phyloP scores from a whole-genome alignment of 768 basidiomycete species.

The Naganishia friedmannii region DNA sequence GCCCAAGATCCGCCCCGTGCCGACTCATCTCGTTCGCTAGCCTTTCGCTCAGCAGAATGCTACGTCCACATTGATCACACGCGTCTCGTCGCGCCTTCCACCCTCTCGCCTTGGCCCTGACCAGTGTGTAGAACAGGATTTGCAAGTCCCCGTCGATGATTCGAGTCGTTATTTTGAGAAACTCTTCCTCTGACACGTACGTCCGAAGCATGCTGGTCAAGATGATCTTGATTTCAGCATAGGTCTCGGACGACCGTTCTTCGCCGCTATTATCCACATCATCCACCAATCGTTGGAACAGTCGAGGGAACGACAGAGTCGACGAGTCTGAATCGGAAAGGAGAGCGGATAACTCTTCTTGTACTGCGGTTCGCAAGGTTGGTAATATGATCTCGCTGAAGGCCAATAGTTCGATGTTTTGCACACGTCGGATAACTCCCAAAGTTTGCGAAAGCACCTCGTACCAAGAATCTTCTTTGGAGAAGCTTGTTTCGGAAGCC shows the following conservation, averaged over 20 bases:
- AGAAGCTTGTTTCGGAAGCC: background rate
- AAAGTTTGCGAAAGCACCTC: slow-evolving; percentile 20
- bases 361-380: slow-evolving; percentile 69
- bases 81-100: slow-evolving; percentile 41
- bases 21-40: slow-evolving; percentile 3
- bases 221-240: slow-evolving; percentile 86
- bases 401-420: background rate
- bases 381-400: slow-evolving; percentile 31
- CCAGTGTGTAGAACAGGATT: slow-evolving; percentile 63
- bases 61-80: background rate
- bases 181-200: slow-evolving; percentile 86
- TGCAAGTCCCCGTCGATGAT: slow-evolving; percentile 80
- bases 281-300: slow-evolving; percentile 89
- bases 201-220: slow-evolving; percentile 93
- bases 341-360: slow-evolving; percentile 76
- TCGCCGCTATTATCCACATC: slow-evolving; percentile 58
- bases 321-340: slow-evolving; percentile 77
- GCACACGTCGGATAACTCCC: background rate
- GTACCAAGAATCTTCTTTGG: slow-evolving; percentile 19
- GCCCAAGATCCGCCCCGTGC: background rate
- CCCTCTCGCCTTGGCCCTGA: slow-evolving; percentile 39
- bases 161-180: slow-evolving; percentile 77
- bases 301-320: slow-evolving; percentile 79
- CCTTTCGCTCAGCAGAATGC: slow-evolving; percentile 14
- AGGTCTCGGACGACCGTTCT: slow-evolving; percentile 50